These are phyloP conservation scores for Claviceps citrina DNA, from an alignment of 2,329 filamentous ascomycete species.

Conservation along the genomic window DNA sequence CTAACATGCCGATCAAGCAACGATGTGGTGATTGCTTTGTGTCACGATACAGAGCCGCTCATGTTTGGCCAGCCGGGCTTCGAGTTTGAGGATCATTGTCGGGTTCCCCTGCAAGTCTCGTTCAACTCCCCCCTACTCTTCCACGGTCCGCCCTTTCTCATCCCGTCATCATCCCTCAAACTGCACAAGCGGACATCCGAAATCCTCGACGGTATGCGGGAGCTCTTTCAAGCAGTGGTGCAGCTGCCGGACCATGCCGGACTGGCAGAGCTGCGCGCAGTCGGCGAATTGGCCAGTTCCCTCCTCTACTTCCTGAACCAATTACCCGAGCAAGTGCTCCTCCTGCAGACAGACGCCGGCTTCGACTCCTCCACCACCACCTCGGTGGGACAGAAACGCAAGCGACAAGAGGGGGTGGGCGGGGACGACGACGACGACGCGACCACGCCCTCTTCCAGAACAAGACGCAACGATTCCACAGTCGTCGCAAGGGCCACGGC, in stretches of 20 bases:
- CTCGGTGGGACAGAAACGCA: constrained; percentile 6
- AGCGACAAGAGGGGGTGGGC: constrained; percentile 6
- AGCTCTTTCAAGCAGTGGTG: constrained; percentile 28
- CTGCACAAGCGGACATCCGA: constrained; percentile 31
- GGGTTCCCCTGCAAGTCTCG: constrained; percentile 25
- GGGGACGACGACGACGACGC: too few species aligned
- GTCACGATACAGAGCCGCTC: constrained; percentile 28
- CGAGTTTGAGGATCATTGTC: constrained; percentile 23
- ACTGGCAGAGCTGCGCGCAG: constrained; percentile 21
- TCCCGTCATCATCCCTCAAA: constrained; percentile 24
- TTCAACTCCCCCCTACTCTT: constrained; percentile 34
- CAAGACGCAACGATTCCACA: constrained; percentile 1
- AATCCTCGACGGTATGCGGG: constrained; percentile 36
- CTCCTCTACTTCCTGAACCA: constrained; percentile 24
- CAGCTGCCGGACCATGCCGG: constrained; percentile 22
- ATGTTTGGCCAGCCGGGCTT: constrained; percentile 27
- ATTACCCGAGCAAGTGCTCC: constrained; percentile 16
- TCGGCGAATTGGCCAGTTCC: constrained; percentile 25
- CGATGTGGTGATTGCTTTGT: constrained; percentile 32
- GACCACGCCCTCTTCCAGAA: background rate
- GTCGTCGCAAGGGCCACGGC: constrained; percentile 1
- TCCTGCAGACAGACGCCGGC: constrained; percentile 5
- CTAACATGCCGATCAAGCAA: constrained; percentile 19
- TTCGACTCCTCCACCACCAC: background rate
- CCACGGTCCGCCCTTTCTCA: constrained; percentile 26